A percentile compares a stretch with the other conserved stretches of the same genome.
Evolutionary conservation across 345 rosid species (phyloP).

Genomic region (Xanthoceras sorbifolium): DNA sequence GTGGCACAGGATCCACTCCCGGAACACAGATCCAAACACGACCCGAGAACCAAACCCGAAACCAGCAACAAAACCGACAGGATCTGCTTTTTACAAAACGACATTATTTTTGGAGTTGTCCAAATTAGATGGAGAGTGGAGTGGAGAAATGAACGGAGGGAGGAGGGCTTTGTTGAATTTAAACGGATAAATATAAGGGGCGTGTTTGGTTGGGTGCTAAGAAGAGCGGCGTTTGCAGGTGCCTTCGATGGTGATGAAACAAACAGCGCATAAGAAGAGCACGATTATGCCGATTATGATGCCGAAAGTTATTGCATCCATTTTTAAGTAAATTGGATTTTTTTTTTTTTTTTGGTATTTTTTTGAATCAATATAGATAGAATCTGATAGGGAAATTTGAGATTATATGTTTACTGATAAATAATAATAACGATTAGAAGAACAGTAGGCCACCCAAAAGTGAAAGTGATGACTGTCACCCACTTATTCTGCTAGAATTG

Average conservation of each 20-base stretch:
- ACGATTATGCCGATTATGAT: conserved; percentile 70
- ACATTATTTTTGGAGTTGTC: conserved; percentile 28
- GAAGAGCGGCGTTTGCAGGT: conserved; percentile 51
- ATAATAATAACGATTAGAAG: too few species aligned
- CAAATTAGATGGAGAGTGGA: background rate
- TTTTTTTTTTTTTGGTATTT: background rate
- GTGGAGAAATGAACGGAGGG: background rate
- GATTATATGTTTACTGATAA: background rate
- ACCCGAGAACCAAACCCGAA: conserved; percentile 26
- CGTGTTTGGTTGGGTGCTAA: conserved; percentile 14
- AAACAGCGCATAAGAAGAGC: conserved; percentile 57
- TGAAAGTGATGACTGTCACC: background rate
- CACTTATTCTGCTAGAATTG: background rate
- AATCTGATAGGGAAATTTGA: background rate
- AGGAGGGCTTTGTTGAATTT: background rate
- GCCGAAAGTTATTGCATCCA: conserved; percentile 77
- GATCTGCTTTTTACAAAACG: conserved; percentile 13
- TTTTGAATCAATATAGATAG: background rate
- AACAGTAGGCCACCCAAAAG: background rate
- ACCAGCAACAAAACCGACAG: conserved; percentile 6
- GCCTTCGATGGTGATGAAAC: conserved; percentile 78
- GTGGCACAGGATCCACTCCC: conserved; percentile 45
- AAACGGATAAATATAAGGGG: background rate
- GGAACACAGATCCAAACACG: conserved; percentile 53
- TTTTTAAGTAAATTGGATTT: conserved; percentile 6